A percentile compares a stretch with the other conserved stretches of the same genome.
Evolutionary conservation across 805 yeast species (phyloP).

Genomic region (Saccharomycopsis fermentans): DNA sequence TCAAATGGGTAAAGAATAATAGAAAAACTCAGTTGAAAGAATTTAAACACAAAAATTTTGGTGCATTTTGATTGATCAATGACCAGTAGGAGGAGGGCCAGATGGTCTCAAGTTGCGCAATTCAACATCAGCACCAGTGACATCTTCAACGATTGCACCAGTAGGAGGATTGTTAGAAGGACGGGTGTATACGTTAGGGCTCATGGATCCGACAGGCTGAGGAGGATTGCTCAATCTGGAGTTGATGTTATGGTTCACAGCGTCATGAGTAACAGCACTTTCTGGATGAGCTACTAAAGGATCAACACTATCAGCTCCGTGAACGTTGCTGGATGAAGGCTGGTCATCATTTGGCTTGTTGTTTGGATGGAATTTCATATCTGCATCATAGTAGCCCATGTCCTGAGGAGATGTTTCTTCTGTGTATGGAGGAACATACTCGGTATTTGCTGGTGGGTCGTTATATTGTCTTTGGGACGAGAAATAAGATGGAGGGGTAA

Average conservation of each 20-base stretch:
- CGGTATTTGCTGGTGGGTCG: constrained; percentile 33
- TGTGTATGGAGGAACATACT: constrained; percentile 61
- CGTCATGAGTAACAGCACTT: neutral
- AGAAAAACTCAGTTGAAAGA: no score
- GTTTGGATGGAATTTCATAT: constrained; percentile 39
- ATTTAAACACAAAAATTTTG: no score
- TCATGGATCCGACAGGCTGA: neutral
- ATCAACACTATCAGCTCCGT: constrained; percentile 9
- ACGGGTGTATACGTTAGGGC: neutral
- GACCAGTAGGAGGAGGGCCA: constrained; percentile 8
- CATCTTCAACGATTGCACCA: neutral
- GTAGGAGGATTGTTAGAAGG: neutral
- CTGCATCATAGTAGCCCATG: constrained; percentile 63
- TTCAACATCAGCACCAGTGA: constrained; percentile 5
- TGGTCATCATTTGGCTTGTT: neutral
- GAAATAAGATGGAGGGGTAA: constrained; percentile 72
- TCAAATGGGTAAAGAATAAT: no score
- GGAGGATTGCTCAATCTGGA: neutral
- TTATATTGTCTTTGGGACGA: constrained; percentile 54
- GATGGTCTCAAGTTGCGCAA: constrained; percentile 5
- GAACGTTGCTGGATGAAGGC: neutral
- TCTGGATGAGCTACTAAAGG: constrained; percentile 12
- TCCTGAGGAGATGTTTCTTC: constrained; percentile 60
- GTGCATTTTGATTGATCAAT: no score
- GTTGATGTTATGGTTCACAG: neutral